Base-by-base conservation (phyloP, 495 filamentous ascomycete genomes). In the Pseudotulostoma volvatum region DNA sequence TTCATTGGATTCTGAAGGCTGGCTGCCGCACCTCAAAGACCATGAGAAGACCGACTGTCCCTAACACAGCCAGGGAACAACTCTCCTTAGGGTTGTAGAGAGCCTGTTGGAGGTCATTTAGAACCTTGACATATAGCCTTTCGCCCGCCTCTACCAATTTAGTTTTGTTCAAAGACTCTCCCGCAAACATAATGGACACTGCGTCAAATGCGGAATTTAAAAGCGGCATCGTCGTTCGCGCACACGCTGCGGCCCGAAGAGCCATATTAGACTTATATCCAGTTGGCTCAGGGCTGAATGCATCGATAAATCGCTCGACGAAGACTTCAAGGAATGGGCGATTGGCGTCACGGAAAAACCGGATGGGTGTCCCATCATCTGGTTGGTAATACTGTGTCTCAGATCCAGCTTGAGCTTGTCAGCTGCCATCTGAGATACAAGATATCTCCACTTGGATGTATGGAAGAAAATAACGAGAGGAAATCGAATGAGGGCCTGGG, bases 1-100 rank as follows among this genome's bases (percentile, higher is more conserved):
- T 66, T 9, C 60, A 48, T 41, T 66, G 60, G 33, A 66, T 61
- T 18, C 59, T 63, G n/a, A n/a, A n/a, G n/a, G n/a, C n/a, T n/a
- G n/a, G n/a, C n/a, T n/a, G n/a, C n/a, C n/a, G n/a, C n/a, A n/a
- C n/a, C 50, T 66, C 62, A 34, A 66, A 66, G 1, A 60, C 62
- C 39, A 66, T 54, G 33, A 66, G 36, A 13, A 66, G 50, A 13
- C 52, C 60, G 9, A 66, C 62, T 2, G 62, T 66, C 1, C 59
- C 59, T 14, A 66, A 39, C 0, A 60, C 64, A 13, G 60, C 59
- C 31, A 64, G 60, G n/a, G 62, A 54, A 20, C 59, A 59, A 39
- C 53, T 63, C 4, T 55, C 46, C 38, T 66, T 60, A 0, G 62
- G 52, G 18, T 64, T 60, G 11, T 50, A 40, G 35, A 66, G 40